Base-by-base conservation (phyloP, 73 alveolate genomes). In the Paraurostyla sp. region DNA sequence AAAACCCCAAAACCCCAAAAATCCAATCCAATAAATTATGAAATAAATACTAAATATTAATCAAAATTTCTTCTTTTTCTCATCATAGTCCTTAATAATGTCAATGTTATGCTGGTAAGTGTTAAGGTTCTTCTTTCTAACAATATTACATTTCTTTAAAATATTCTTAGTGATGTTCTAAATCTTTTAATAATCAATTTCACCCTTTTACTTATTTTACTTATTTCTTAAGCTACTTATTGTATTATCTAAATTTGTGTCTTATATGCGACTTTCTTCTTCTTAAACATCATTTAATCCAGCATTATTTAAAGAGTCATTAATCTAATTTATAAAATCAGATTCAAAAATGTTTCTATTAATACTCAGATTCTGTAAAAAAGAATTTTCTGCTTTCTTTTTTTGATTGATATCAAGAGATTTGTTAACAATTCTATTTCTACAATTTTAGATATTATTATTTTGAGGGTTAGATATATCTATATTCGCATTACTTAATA, bases 81-180 rank as follows among this genome's bases (percentile, higher is more conserved):
- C n/a, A n/a, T n/a, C n/a, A n/a, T n/a, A n/a, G n/a, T n/a, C n/a
- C n/a, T n/a, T n/a, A n/a, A n/a, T n/a, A n/a, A n/a, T n/a, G n/a
- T 73, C 86, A 22, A 45, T 7, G 11, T 32, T 48, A 27, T 73
- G 42, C 29, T 45, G 7, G 56, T 25, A 48, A 29, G 71, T 43
- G 33, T 73, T 73, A 20, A 73, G 27, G 29, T 73, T 73, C 71
- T 73, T 73, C 29, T 73, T 73, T 38, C 86, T 73, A 6, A 73
- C 6, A 1, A 73, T 56, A 45, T 73, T 73, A 48, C 86, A 73
- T 23, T 46, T 73, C 27, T 43, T 73, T 22, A 73, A 38, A 16
- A 73, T 50, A 45, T 73, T 49, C 29, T 36, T 73, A n/a, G 86
- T 73, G 2, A 73, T 73, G 2, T 13, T 13, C 3, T 73, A 29